A percentile compares a stretch with the other conserved stretches of the same genome.
These are phyloP conservation scores for Helminthosporium solani DNA, from an alignment of 2,329 filamentous ascomycete species.

Conservation along the genomic window DNA sequence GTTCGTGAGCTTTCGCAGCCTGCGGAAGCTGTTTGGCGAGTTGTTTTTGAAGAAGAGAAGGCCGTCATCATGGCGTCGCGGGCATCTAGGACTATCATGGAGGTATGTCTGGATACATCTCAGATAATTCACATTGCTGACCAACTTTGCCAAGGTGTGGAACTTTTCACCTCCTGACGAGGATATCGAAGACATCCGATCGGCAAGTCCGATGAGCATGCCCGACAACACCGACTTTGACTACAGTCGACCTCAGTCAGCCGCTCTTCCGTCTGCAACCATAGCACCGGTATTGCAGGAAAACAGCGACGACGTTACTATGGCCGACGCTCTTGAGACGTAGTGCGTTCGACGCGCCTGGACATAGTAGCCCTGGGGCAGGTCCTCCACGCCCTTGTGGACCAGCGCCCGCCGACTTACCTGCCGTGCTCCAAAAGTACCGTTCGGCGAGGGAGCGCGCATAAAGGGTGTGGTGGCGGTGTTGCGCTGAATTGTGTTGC, in stretches of 20 bases:
- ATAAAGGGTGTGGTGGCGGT: background rate
- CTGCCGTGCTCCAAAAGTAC: background rate
- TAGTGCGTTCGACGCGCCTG: conserved; percentile 1
- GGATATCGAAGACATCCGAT: conserved; percentile 37
- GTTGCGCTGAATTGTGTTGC: background rate
- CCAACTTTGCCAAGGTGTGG: conserved; percentile 69
- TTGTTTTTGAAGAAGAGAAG: conserved; percentile 98
- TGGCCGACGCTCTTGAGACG: conserved; percentile 30
- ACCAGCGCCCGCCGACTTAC: background rate
- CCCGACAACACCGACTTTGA: conserved; percentile 41
- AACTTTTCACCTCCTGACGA: conserved; percentile 83
- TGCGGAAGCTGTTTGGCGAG: conserved; percentile 94
- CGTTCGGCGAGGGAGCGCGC: background rate
- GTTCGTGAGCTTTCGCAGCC: conserved; percentile 89
- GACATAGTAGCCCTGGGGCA: background rate
- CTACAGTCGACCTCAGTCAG: conserved; percentile 35
- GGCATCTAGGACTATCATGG: conserved; percentile 88
- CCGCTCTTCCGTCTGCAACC: conserved; percentile 23
- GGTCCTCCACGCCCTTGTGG: background rate
- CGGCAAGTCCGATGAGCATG: conserved; percentile 46
- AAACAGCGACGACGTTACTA: conserved; percentile 33
- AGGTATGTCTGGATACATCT: conserved; percentile 61
- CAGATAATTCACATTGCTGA: conserved; percentile 20
- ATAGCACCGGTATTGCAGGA: conserved; percentile 25
- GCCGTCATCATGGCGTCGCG: conserved; percentile 92